phyloP scores from a whole-genome alignment of 768 basidiomycete species.

The Leccinellum luteum region DNA sequence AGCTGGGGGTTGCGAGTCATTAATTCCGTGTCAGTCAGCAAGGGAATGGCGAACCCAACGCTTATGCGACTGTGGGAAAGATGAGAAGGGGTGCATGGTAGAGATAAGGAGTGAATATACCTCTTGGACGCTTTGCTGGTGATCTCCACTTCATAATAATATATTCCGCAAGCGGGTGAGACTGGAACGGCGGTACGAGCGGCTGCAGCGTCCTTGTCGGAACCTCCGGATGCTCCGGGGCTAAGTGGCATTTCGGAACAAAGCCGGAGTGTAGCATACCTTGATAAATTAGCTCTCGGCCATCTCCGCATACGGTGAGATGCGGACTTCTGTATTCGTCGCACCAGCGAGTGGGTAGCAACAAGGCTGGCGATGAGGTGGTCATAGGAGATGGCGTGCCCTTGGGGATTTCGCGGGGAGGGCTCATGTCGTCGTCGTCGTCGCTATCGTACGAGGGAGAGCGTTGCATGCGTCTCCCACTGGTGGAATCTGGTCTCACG shows the following conservation, averaged over 20 bases:
- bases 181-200: slow-evolving; percentile 76
- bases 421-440: slow-evolving; percentile 64
- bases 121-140: slow-evolving; percentile 77
- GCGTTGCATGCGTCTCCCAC: slow-evolving; percentile 27
- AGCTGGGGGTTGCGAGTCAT: slow-evolving; percentile 40
- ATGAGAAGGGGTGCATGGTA: slow-evolving; percentile 14
- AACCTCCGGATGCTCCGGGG: slow-evolving; percentile 47
- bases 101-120: slow-evolving; percentile 39
- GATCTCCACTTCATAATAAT: slow-evolving; percentile 92
- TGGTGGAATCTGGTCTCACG: slow-evolving; percentile 19
- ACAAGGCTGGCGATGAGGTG: slow-evolving; percentile 40
- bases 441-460: slow-evolving; percentile 59
- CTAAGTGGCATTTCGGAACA: slow-evolving; percentile 3
- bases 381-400: slow-evolving; percentile 21
- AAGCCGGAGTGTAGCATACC: slow-evolving; percentile 40
- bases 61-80: slow-evolving; percentile 61
- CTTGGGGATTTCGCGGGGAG: slow-evolving; percentile 41
- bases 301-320: slow-evolving; percentile 65
- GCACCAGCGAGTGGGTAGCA: slow-evolving; percentile 78
- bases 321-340: slow-evolving; percentile 58
- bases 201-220: slow-evolving; percentile 82
- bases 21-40: background rate
- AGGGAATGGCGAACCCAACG: slow-evolving; percentile 56
- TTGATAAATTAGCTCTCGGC: slow-evolving; percentile 69
- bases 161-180: slow-evolving; percentile 85